Percentiles rank a stretch among this genome's conserved stretches.
Conservation (phyloP, 495 filamentous ascomycete species). For the Hypoxylon subgilvum region DNA sequence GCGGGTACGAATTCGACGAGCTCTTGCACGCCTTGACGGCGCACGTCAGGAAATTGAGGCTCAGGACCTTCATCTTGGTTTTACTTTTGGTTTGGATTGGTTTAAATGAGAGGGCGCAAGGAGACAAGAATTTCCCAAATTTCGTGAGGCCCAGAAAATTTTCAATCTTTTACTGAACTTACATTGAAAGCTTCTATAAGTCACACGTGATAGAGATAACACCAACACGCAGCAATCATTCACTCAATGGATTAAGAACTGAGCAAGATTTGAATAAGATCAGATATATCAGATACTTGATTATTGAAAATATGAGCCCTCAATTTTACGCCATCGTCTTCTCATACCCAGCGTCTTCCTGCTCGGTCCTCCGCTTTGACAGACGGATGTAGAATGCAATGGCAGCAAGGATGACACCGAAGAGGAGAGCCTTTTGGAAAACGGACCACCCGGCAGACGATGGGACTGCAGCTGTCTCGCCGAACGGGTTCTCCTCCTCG, state of each 20-base stretch:
- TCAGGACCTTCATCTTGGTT: conserved; percentile 86
- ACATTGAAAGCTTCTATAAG: too few species aligned
- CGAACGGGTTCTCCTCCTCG: conserved; percentile 32
- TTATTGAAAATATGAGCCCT: conserved; percentile 12
- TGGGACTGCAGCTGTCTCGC: conserved; percentile 9
- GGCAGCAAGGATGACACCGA: conserved; percentile 46
- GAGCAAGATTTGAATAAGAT: background rate
- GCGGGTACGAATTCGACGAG: conserved; percentile 74
- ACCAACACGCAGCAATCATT: conserved; percentile 4
- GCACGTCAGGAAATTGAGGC: conserved; percentile 96
- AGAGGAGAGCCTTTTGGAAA: conserved; percentile 47
- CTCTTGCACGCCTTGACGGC: conserved; percentile 92
- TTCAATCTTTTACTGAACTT: conserved; percentile 11
- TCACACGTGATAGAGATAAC: conserved; percentile 29
- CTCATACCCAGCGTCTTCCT: conserved; percentile 27
- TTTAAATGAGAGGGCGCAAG: background rate
- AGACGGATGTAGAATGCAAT: conserved; percentile 44
- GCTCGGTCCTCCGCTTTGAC: conserved; percentile 26
- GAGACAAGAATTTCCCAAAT: background rate
- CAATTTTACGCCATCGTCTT: conserved; percentile 37
- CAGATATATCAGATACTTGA: conserved; percentile 12
- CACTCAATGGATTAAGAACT: background rate
- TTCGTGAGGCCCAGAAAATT: conserved; percentile 12
- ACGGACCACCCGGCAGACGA: conserved; percentile 42
- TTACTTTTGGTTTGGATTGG: background rate